Conservation (phyloP, 2,329 filamentous ascomycete genomes). For the Harringtonia aguacate region DNA sequence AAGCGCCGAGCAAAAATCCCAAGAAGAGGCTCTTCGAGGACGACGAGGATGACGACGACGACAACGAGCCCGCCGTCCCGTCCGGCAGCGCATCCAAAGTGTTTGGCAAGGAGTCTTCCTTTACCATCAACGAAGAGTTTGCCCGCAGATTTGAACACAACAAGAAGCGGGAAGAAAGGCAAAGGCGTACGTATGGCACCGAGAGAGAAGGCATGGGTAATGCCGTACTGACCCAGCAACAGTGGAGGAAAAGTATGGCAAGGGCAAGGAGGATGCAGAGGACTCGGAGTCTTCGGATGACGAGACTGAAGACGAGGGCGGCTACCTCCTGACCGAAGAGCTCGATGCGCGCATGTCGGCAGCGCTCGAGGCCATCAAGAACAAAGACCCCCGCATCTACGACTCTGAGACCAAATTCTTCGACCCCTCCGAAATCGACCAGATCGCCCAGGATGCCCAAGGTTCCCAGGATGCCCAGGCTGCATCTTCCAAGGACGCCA, state of each 20-base stretch:
- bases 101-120: conserved; percentile 22
- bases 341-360: conserved; percentile 81
- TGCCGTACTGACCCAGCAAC: conserved; percentile 12
- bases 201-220: too few species aligned
- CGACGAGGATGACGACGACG: conserved; percentile 30
- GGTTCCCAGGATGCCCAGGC: conserved; percentile 38
- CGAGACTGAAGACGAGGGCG: conserved; percentile 84
- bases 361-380: conserved; percentile 76
- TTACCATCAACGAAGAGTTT: conserved; percentile 87
- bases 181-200: conserved; percentile 40
- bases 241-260: conserved; percentile 81
- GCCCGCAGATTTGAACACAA: conserved; percentile 90
- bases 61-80: conserved; percentile 11
- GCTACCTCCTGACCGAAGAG: conserved; percentile 72
- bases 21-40: conserved; percentile 47
- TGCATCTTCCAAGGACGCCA: conserved; percentile 18
- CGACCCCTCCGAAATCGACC: conserved; percentile 49
- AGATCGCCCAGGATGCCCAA: conserved; percentile 16
- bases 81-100: conserved; percentile 12
- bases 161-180: conserved; percentile 86
- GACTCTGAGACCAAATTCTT: conserved; percentile 70
- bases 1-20: neutral
- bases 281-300: conserved; percentile 50
- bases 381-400: conserved; percentile 87
- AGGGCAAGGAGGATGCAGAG: conserved; percentile 32